These are phyloP conservation scores for Agaricus bisporus DNA, from an alignment of 768 basidiomycete genomes.

Conservation along the genomic window DNA sequence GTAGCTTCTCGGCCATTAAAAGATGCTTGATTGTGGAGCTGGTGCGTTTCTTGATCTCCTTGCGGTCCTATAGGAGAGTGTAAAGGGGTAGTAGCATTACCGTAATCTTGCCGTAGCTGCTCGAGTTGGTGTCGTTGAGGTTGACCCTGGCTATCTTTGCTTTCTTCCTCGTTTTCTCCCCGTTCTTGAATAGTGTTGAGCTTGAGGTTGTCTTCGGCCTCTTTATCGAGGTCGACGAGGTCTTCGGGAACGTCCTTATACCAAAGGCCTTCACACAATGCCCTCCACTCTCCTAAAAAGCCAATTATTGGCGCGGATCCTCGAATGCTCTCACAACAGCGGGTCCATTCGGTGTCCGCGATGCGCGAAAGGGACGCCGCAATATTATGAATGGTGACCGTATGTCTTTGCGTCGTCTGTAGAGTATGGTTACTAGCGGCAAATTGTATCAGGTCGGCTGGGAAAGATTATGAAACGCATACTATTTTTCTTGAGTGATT, in stretches of 20 bases:
- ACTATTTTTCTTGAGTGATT: slow-evolving; percentile 79
- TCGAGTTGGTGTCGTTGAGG: not conserved
- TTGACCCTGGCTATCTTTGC: not conserved
- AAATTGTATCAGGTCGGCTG: not conserved
- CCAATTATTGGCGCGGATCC: slow-evolving; percentile 63
- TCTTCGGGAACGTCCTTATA: slow-evolving; percentile 41
- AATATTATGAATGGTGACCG: slow-evolving; percentile 48
- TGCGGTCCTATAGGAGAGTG: not conserved
- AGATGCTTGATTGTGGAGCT: not conserved
- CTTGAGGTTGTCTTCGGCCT: slow-evolving; percentile 6
- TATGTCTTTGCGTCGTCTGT: slow-evolving; percentile 56
- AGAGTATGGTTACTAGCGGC: slow-evolving; percentile 58
- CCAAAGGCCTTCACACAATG: slow-evolving; percentile 76
- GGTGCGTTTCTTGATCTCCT: not conserved
- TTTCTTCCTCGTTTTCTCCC: not conserved
- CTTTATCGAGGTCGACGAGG: slow-evolving; percentile 27
- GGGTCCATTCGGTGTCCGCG: slow-evolving; percentile 77
- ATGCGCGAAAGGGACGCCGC: slow-evolving; percentile 62
- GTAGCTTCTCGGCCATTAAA: not conserved
- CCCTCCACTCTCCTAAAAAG: slow-evolving; percentile 64
- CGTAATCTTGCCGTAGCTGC: not conserved
- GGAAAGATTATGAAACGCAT: slow-evolving; percentile 20
- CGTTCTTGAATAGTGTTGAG: slow-evolving; percentile 10
- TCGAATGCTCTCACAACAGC: slow-evolving; percentile 66
- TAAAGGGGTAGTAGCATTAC: not conserved